Evolutionary conservation across 1,284 basidiomycete genomes (phyloP), one percentile per base, ranked within the genome.

Genomic region (Trametes pubescens): DNA sequence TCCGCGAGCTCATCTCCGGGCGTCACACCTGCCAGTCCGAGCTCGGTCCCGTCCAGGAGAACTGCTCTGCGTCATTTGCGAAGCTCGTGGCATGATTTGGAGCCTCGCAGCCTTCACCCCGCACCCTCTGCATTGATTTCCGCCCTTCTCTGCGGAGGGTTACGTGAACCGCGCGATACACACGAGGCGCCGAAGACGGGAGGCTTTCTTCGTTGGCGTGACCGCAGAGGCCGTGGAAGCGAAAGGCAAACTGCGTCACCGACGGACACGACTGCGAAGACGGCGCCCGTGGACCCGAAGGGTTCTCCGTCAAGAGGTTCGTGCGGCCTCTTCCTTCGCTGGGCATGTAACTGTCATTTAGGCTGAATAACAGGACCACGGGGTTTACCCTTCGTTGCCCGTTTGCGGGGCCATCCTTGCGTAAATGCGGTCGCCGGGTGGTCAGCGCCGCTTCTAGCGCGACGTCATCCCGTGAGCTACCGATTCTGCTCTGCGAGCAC

Each of bases 1-100:
- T 48, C 13, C 47, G 47, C 47, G 47, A 38, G 9, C 32, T 67
- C 62, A 67, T 67, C 32, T 67, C 65, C 65, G 65, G 66, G 65
- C 61, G 58, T 52, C 61, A 65, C 26, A 58, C 51, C 58, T 54
- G 13, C 49, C 29, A 51, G 14, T 18, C 61, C 56, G 61, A 56
- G 26, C 40, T 63, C 66, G 66, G 63, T 61, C 55, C 63, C 66
- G 66, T 52, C 37, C 29, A 35, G 47, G 7, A 22, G 22, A 24
- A 7, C 21, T 47, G 3, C 14, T 10, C 47, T 26, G 24, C 47
- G 26, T 48, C 47, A 26, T 9, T 9, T 22, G 16, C 40, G 40
- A n/a, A 43, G 51, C 47, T 4, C n/a, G 18, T 18, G 2, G 49
- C 11, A 34, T 49, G 29, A 34, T 40, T 38, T 52, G 57, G 57